Base-by-base conservation (phyloP, 495 filamentous ascomycete species). In the Talaromyces ruber region DNA sequence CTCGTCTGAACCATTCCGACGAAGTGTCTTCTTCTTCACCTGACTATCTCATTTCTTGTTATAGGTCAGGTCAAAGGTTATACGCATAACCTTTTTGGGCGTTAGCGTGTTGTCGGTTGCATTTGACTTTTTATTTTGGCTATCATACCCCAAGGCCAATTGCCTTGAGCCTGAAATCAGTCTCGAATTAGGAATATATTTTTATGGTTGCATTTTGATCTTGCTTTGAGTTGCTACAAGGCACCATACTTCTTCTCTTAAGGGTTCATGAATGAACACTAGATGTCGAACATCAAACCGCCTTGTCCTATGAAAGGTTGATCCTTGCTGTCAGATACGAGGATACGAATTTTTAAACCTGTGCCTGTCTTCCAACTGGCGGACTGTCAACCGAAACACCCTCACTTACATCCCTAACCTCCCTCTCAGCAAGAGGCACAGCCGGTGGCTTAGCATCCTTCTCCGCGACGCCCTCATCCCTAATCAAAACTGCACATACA, bases 391-490 rank as follows among this genome's bases (percentile, higher is more conserved):
- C 12, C n/a, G n/a, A n/a, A n/a, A 16, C 12, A 39, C 34, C 34
- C 14, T 39, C 14, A 39, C 34, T 4, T 37, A 11, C 34, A 37
- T 3, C 34, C 30, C 34, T 12, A 39, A 16, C 34, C 34, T 3
- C 34, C 12, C 34, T 39, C 34, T 39, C 12, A 39, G 34, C 14
- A 39, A 39, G 34, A 39, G 34, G 34, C 34, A 39, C 4, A 39
- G 34, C 34, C 16, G 34, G 9, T 4, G 12, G 3, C 14, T 32
- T 56, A 0, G 53, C 28, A 29, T 56, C 53, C 53, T 56, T 56
- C 18, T 56, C 53, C n/a, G 34, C 58, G 18, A 59, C 34, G 18
- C 58, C 58, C 8, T 59, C 25, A 39, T 59, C 58, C 26, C 30
- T 39, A 24, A 59, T 43, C 34, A 59, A 47, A 21, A 59, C 34